Conservation (phyloP, 2,329 filamentous ascomycete genomes). For the Ambrosiella xylebori region DNA sequence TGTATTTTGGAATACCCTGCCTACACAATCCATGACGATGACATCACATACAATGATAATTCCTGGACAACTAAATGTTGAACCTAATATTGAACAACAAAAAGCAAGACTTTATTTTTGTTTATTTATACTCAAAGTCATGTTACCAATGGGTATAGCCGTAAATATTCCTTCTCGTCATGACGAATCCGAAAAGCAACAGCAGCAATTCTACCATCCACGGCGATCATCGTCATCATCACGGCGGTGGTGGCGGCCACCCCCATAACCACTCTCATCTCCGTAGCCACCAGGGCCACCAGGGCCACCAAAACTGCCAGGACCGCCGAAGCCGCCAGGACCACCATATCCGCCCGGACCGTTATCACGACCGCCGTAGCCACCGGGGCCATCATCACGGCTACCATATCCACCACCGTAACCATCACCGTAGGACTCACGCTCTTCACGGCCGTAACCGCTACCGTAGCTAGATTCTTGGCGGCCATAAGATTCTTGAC, state of each 20-base stretch:
- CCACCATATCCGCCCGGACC: constrained; percentile 14
- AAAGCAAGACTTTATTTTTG: background rate
- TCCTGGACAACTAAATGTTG: background rate
- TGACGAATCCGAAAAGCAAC: background rate
- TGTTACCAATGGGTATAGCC: background rate
- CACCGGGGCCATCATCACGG: constrained; percentile 9
- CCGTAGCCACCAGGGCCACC: constrained; percentile 13
- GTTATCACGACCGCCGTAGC: constrained; percentile 15
- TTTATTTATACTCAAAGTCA: background rate
- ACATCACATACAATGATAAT: background rate
- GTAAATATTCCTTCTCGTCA: background rate
- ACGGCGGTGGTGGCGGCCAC: constrained; percentile 5
- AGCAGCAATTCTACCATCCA: constrained; percentile 11
- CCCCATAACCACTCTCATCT: constrained; percentile 2
- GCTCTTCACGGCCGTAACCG: constrained; percentile 16
- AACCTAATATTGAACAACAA: background rate
- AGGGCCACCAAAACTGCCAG: no score
- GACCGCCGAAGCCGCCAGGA: constrained; percentile 13
- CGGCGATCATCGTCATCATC: constrained; percentile 9
- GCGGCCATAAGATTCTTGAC: constrained; percentile 16
- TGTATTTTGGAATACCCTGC: background rate
- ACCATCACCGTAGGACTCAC: constrained; percentile 13
- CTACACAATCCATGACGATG: background rate
- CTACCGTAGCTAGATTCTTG: constrained; percentile 16
- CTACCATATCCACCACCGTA: constrained; percentile 14